Percentiles rank a stretch among this genome's conserved stretches.
These are phyloP conservation scores for Gossypium arboreum DNA, from an alignment of 345 rosid genomes.

Conservation along the genomic window DNA sequence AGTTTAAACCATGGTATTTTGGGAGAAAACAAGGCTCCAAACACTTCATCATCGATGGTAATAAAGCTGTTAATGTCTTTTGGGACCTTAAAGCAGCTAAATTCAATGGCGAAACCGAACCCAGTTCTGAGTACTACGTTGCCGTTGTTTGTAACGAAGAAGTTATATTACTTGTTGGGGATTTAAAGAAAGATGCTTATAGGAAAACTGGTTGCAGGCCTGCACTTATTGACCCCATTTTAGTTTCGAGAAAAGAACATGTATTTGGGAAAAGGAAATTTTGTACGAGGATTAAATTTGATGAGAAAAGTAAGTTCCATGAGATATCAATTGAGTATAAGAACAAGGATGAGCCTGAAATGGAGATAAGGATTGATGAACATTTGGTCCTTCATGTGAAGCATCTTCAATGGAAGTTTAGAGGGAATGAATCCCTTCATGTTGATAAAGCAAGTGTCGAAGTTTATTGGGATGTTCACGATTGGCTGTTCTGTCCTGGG, in stretches of 20 bases:
- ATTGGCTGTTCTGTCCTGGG: constrained; percentile 69
- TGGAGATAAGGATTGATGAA: constrained; percentile 68
- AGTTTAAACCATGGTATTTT: constrained; percentile 72
- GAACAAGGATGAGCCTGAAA: constrained; percentile 47
- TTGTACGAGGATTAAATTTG: constrained; percentile 43
- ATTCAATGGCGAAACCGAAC: constrained; percentile 69
- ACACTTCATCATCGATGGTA: constrained; percentile 42
- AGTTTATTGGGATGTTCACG: constrained; percentile 77
- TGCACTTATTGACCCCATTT: constrained; percentile 54
- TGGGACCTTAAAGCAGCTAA: constrained; percentile 68
- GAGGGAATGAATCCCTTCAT: constrained; percentile 60
- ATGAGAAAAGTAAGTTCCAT: constrained; percentile 45
- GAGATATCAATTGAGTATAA: constrained; percentile 65
- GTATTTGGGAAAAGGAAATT: constrained; percentile 64
- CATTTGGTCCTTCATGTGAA: constrained; percentile 51
- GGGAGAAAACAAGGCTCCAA: constrained; percentile 77
- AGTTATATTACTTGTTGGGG: constrained; percentile 74
- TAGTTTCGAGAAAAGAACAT: constrained; percentile 66
- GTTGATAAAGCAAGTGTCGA: constrained; percentile 50
- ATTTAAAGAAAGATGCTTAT: constrained; percentile 70
- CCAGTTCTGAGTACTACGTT: constrained; percentile 60
- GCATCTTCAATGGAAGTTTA: constrained; percentile 78
- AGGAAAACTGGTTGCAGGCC: constrained; percentile 64
- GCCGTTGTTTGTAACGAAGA: constrained; percentile 80
- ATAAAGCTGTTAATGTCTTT: constrained; percentile 47